A percentile compares a stretch with the other conserved stretches of the same genome.
phyloP scores from a whole-genome alignment of 352 stramenopile genomes.

The Phytophthora ramorum region DNA sequence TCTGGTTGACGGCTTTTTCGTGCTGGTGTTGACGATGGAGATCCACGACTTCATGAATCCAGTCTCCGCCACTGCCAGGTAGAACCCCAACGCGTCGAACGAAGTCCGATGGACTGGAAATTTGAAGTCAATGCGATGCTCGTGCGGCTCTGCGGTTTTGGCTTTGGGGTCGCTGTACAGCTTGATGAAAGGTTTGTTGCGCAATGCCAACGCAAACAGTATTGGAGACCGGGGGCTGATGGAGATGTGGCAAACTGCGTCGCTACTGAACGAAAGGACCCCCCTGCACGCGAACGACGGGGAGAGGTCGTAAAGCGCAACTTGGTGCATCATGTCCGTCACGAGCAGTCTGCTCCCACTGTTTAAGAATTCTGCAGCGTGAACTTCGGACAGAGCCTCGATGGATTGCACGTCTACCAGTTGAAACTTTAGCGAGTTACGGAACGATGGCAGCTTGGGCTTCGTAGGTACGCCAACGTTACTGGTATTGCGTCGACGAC shows the following conservation, averaged over 20 bases:
- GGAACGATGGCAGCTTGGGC: conserved; percentile 26
- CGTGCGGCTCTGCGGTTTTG: neutral
- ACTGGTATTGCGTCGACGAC: conserved; percentile 19
- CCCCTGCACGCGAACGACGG: conserved; percentile 16
- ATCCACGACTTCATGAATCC: conserved; percentile 65
- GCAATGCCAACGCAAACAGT: conserved; percentile 35
- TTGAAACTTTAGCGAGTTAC: conserved; percentile 31
- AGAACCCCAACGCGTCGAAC: conserved; percentile 49
- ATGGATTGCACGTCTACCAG: conserved; percentile 29
- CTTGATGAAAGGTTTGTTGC: conserved; percentile 35
- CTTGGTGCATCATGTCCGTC: conserved; percentile 41
- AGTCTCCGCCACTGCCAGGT: conserved; percentile 49
- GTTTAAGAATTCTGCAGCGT: conserved; percentile 34
- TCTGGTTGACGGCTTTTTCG: conserved; percentile 20
- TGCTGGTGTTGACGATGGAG: conserved; percentile 48
- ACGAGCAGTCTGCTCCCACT: conserved; percentile 33
- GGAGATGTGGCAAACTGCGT: conserved; percentile 37
- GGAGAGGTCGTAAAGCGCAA: conserved; percentile 23
- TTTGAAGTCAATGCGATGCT: conserved; percentile 38
- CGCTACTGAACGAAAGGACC: conserved; percentile 10
- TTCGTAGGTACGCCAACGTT: conserved; percentile 16
- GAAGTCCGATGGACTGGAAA: conserved; percentile 47
- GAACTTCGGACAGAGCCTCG: conserved; percentile 20
- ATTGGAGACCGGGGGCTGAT: conserved; percentile 1
- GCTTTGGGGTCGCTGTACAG: conserved; percentile 16